phyloP scores from a whole-genome alignment of 371 early-diverging fungal genomes.

The Apophysomyces sp. region DNA sequence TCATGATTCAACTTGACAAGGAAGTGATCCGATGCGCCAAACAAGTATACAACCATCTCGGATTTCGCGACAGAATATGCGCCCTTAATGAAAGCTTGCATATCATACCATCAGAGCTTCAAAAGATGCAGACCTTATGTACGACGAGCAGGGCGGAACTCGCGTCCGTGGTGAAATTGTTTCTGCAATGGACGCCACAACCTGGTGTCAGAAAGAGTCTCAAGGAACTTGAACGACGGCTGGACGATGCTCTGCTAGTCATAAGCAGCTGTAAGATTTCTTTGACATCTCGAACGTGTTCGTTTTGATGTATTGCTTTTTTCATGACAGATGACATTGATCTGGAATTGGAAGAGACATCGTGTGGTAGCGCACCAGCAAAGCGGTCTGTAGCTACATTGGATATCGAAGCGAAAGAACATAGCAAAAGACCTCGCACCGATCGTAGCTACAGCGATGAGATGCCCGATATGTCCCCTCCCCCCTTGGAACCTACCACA shows the following conservation, averaged over 20 bases:
- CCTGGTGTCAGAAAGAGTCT: not conserved
- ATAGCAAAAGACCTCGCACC: not conserved
- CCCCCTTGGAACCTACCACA: not conserved
- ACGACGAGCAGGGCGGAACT: not conserved
- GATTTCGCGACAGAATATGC: not conserved
- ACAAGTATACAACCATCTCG: not conserved
- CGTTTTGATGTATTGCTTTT: not conserved
- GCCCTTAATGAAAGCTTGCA: not conserved
- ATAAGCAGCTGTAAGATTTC: not conserved
- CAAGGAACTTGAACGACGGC: not conserved
- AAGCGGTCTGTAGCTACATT: not conserved
- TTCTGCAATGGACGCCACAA: slow-evolving; percentile 4
- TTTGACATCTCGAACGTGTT: not conserved
- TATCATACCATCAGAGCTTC: not conserved
- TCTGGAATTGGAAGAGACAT: not conserved
- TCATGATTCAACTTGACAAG: not conserved
- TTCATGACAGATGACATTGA: not conserved
- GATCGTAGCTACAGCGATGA: not conserved
- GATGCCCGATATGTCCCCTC: not conserved
- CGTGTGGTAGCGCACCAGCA: not conserved
- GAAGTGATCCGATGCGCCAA: not conserved
- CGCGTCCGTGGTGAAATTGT: not conserved
- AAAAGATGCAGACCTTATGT: not conserved
- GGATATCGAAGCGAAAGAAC: not conserved
- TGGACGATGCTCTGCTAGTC: not conserved